phyloP scores from a whole-genome alignment of 192 early-diverging fungal species.

The Paraglomus brasilianum region DNA sequence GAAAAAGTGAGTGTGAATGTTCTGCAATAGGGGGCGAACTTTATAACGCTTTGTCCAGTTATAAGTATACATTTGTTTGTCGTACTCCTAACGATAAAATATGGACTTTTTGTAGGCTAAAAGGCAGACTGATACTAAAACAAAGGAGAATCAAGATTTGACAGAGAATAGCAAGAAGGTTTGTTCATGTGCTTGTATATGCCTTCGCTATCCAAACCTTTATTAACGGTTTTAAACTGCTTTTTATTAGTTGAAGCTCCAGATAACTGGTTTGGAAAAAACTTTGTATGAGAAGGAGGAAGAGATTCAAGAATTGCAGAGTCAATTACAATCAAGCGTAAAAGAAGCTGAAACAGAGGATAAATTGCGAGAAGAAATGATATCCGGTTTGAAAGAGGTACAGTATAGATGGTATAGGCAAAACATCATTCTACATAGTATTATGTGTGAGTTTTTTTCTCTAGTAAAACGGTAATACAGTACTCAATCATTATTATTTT shows the following conservation, averaged over 20 bases:
- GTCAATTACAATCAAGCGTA: conserved; percentile 25
- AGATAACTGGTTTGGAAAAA: neutral
- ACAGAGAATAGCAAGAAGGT: conserved; percentile 1
- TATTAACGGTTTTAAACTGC: too few species aligned
- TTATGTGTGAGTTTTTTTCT: neutral
- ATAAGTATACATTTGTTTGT: neutral
- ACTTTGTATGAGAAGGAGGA: conserved; percentile 23
- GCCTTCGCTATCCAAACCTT: neutral
- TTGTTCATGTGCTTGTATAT: neutral
- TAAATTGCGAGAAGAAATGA: conserved; percentile 39
- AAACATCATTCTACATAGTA: neutral
- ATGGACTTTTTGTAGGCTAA: neutral
- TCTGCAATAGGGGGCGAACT: neutral
- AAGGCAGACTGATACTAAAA: neutral
- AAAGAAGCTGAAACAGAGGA: conserved; percentile 21
- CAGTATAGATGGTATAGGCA: neutral
- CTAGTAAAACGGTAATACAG: neutral
- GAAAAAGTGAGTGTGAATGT: conserved; percentile 29
- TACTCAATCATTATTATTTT: too few species aligned
- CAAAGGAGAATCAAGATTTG: neutral
- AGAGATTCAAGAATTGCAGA: conserved; percentile 33
- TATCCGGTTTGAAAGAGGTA: conserved; percentile 37
- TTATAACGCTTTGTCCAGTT: neutral
- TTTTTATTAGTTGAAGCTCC: too few species aligned
- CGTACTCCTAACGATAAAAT: too few species aligned